Evolutionary conservation across 75 land plant species (phyloP).

Genomic region (Larix kaempferi): DNA sequence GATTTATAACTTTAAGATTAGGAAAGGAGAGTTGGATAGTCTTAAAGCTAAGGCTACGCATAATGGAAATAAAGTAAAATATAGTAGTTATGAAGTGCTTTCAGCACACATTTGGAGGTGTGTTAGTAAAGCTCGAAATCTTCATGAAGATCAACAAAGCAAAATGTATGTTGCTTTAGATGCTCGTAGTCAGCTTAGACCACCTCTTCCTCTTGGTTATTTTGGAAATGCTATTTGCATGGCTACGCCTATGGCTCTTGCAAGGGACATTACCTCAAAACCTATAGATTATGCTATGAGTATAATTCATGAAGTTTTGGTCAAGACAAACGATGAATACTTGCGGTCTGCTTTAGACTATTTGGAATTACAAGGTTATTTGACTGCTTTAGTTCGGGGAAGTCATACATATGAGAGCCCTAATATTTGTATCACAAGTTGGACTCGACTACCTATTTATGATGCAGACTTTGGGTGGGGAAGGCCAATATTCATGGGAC

Average conservation of each 20-base stretch:
- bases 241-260: slow-evolving; percentile 23
- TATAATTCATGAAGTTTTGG: slow-evolving; percentile 13
- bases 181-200: slow-evolving; percentile 30
- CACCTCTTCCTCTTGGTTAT: slow-evolving; percentile 48
- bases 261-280: slow-evolving; percentile 22
- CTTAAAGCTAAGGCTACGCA: slow-evolving; percentile 36
- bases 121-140: slow-evolving; percentile 33
- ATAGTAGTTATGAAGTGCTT: slow-evolving; percentile 44
- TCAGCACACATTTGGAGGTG: slow-evolving; percentile 57
- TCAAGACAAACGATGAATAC: slow-evolving; percentile 26
- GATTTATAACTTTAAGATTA: slow-evolving; percentile 30
- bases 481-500: slow-evolving; percentile 63
- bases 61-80: neutral
- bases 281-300: slow-evolving; percentile 13
- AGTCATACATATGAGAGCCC: slow-evolving; percentile 26
- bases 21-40: slow-evolving; percentile 30
- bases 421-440: slow-evolving; percentile 56
- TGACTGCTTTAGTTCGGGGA: slow-evolving; percentile 10
- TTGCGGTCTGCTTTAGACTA: slow-evolving; percentile 48
- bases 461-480: slow-evolving; percentile 96
- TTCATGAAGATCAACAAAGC: slow-evolving; percentile 24
- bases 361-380: slow-evolving; percentile 35
- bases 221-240: slow-evolving; percentile 57
- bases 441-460: slow-evolving; percentile 66
- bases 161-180: slow-evolving; percentile 49